These are phyloP conservation scores for Canariomyces notabilis DNA, from an alignment of 2,329 filamentous ascomycete species.

Conservation along the genomic window DNA sequence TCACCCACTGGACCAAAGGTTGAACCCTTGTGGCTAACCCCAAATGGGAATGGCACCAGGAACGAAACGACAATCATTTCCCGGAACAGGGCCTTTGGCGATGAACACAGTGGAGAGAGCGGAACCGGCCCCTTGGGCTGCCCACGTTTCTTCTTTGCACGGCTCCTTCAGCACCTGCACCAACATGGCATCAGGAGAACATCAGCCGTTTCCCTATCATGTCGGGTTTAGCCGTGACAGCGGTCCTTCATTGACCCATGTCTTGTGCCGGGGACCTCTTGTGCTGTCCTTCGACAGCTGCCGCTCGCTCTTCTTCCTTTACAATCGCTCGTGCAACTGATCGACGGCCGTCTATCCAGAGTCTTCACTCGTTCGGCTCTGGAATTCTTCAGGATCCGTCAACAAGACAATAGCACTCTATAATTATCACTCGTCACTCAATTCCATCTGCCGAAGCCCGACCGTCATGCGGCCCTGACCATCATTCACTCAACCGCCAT, in stretches of 20 bases:
- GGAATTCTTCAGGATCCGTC: neutral
- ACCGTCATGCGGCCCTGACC: slow-evolving; percentile 3
- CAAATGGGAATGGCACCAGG: slow-evolving; percentile 3
- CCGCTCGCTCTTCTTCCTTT: neutral
- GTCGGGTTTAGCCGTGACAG: neutral
- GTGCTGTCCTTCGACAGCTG: neutral
- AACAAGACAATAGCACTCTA: neutral
- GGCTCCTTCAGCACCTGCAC: neutral
- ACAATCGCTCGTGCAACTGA: neutral
- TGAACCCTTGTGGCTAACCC: neutral
- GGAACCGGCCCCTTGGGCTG: neutral
- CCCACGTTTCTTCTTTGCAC: neutral
- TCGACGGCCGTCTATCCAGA: neutral
- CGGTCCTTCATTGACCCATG: no score
- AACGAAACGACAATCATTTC: slow-evolving; percentile 16
- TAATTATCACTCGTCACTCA: neutral
- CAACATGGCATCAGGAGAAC: no score
- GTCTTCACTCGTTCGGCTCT: slow-evolving; percentile 20
- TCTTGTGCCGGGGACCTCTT: neutral
- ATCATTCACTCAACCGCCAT: neutral
- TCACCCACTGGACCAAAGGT: slow-evolving; percentile 1
- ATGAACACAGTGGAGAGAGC: neutral
- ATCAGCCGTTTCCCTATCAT: neutral
- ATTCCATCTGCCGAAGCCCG: neutral
- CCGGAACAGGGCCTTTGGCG: slow-evolving; percentile 7